These are phyloP conservation scores for Fagopyrum homotropicum DNA, from an alignment of 148 eudicot species.

Conservation along the genomic window DNA sequence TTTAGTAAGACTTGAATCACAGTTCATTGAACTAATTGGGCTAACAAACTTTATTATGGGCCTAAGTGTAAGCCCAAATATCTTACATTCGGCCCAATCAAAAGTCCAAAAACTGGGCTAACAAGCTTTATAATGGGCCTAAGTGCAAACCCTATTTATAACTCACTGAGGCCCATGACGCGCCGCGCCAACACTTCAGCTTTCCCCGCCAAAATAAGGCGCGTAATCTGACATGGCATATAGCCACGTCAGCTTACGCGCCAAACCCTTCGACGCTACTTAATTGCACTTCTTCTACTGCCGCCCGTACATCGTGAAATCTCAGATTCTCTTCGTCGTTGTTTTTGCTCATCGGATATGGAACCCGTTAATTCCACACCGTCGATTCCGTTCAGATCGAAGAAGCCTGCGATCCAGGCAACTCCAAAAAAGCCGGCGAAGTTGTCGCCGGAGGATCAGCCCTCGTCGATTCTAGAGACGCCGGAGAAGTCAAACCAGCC, in stretches of 20 bases:
- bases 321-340: background rate
- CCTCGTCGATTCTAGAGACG: constrained; percentile 21
- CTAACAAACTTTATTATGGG: background rate
- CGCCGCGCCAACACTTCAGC: background rate
- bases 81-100: background rate
- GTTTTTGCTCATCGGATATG: background rate
- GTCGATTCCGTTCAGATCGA: constrained; percentile 20
- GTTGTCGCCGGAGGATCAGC: constrained; percentile 3
- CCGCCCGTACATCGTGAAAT: background rate
- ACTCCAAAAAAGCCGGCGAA: constrained; percentile 18
- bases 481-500: constrained; percentile 38
- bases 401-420: constrained; percentile 29
- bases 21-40: background rate
- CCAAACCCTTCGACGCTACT: background rate
- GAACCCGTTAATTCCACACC: background rate
- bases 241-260: background rate
- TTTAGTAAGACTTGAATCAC: too few relatives aligned
- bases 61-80: background rate
- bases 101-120: background rate
- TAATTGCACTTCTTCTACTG: background rate
- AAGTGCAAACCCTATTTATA: background rate
- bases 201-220: constrained; percentile 5
- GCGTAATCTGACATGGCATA: constrained; percentile 5
- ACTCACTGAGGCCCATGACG: background rate
- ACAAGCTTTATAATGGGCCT: background rate